phyloP scores from a whole-genome alignment of 495 filamentous ascomycete genomes.

The Platismatia glauca region DNA sequence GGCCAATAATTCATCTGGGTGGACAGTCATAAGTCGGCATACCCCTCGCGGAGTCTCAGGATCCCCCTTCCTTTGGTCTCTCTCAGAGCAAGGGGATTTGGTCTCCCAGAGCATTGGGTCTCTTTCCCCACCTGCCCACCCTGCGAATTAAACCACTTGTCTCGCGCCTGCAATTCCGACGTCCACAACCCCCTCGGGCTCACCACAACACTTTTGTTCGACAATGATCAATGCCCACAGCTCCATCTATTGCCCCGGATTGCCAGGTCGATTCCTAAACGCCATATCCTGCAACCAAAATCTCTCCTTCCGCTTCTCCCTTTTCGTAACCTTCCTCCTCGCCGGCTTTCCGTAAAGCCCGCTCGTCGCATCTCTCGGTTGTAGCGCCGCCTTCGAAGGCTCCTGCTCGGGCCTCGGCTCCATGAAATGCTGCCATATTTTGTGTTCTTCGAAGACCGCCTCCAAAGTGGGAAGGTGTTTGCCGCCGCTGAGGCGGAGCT shows the following conservation, averaged over 20 bases:
- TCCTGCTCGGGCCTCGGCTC: background rate
- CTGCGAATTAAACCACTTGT: too few relatives aligned
- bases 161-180: too few relatives aligned
- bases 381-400: background rate
- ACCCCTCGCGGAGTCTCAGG: too few relatives aligned
- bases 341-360: background rate
- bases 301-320: background rate
- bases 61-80: too few relatives aligned
- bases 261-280: background rate
- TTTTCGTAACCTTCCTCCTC: background rate
- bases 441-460: background rate
- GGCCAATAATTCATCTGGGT: too few relatives aligned
- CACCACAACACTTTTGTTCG: too few relatives aligned
- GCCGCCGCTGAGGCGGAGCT: background rate
- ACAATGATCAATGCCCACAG: background rate
- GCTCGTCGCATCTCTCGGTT: background rate
- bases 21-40: too few relatives aligned
- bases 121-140: too few relatives aligned
- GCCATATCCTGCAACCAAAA: background rate
- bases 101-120: too few relatives aligned
- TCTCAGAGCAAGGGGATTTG: too few relatives aligned
- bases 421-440: conserved; percentile 4
- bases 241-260: background rate
- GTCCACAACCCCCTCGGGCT: too few relatives aligned
- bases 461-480: background rate